Percentiles rank a stretch among this genome's conserved stretches.
Conservation (phyloP, 805 yeast species). For the Candida incommunis region DNA sequence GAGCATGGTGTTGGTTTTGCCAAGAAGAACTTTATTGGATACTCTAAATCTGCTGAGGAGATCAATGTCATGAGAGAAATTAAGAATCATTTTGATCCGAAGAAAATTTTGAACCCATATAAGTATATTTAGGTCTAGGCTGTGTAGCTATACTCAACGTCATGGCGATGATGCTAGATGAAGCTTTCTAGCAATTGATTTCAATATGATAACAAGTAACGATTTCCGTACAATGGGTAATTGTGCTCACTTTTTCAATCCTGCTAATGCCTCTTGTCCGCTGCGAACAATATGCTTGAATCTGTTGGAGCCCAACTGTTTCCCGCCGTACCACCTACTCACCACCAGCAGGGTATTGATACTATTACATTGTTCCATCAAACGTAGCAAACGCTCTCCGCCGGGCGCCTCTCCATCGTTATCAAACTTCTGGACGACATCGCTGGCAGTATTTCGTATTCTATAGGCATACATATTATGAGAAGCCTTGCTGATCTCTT, state of each 20-base stretch:
- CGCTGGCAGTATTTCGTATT: slow-evolving; percentile 22
- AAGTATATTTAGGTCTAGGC: slow-evolving; percentile 67
- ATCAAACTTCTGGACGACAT: slow-evolving; percentile 39
- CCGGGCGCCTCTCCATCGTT: slow-evolving; percentile 73
- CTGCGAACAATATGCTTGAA: slow-evolving; percentile 52
- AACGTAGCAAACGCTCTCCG: slow-evolving; percentile 42
- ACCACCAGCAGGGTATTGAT: slow-evolving; percentile 52
- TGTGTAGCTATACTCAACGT: too few species aligned
- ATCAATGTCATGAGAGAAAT: slow-evolving; percentile 60
- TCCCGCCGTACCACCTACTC: slow-evolving; percentile 74
- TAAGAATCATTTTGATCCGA: slow-evolving; percentile 75
- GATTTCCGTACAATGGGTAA: too few species aligned
- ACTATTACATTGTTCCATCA: slow-evolving; percentile 35
- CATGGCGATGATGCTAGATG: slow-evolving; percentile 20
- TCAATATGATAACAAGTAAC: too few species aligned
- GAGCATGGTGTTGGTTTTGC: slow-evolving; percentile 96
- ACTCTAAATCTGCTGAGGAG: slow-evolving; percentile 61
- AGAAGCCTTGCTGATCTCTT: slow-evolving; percentile 39
- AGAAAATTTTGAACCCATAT: slow-evolving; percentile 85
- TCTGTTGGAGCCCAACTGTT: slow-evolving; percentile 55
- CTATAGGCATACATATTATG: slow-evolving; percentile 77
- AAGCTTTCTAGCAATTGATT: too few species aligned
- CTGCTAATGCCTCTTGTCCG: slow-evolving; percentile 36
- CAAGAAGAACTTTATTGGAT: slow-evolving; percentile 73
- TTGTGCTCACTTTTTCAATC: background rate